Percentiles rank a stretch among this genome's conserved stretches.
These are phyloP conservation scores for Cryptococcus neoformans DNA, from an alignment of 1,284 basidiomycete genomes.

Conservation along the genomic window DNA sequence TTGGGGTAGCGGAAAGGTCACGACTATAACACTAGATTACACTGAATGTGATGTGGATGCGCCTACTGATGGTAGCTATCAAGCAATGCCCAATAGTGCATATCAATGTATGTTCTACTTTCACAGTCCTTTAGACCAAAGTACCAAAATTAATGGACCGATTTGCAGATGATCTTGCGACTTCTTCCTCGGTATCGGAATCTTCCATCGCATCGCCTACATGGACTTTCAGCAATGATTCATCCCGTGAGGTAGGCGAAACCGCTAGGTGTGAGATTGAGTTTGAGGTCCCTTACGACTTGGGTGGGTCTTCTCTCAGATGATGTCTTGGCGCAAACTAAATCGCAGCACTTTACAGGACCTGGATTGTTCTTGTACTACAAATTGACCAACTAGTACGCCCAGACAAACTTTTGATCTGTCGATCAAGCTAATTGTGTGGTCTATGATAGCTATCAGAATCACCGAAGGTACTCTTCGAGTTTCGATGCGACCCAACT, in stretches of 20 bases:
- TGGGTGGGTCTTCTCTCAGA: slow-evolving; percentile 46
- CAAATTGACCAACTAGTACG: slow-evolving; percentile 80
- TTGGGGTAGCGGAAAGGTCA: slow-evolving; percentile 82
- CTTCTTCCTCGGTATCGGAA: slow-evolving; percentile 57
- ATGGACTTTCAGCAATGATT: slow-evolving; percentile 61
- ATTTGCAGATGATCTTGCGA: slow-evolving; percentile 35
- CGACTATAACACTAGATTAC: slow-evolving; percentile 94
- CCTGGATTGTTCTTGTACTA: slow-evolving; percentile 90
- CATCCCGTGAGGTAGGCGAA: slow-evolving; percentile 52
- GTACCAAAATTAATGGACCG: not conserved
- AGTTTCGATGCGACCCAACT: slow-evolving; percentile 84
- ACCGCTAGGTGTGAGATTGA: slow-evolving; percentile 67
- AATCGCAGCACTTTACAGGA: slow-evolving; percentile 30
- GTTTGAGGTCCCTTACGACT: slow-evolving; percentile 76
- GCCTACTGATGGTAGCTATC: slow-evolving; percentile 55
- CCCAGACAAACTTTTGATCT: not conserved
- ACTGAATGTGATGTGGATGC: slow-evolving; percentile 76
- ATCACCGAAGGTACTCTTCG: slow-evolving; percentile 96
- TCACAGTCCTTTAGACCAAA: not conserved
- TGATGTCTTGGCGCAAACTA: not conserved
- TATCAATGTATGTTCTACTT: slow-evolving; percentile 62
- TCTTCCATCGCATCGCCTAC: slow-evolving; percentile 55
- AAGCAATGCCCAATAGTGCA: slow-evolving; percentile 60
- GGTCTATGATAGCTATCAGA: slow-evolving; percentile 69
- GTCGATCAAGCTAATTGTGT: not conserved